Evolutionary conservation across 257 asterid species (phyloP).

Genomic region (Petunia secreta): DNA sequence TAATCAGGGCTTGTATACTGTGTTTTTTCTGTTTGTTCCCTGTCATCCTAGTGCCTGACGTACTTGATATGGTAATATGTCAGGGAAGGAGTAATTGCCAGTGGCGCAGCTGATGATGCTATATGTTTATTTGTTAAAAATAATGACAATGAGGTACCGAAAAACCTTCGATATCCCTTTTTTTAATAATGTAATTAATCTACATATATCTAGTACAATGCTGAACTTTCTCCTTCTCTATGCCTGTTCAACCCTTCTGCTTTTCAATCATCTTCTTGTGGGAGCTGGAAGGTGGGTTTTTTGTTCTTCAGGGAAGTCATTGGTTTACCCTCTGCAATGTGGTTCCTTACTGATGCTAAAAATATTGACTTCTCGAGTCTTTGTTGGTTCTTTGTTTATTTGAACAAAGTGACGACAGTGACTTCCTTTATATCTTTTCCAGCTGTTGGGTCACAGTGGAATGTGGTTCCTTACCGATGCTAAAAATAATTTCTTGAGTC

Average conservation of each 20-base stretch:
- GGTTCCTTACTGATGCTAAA: constrained; percentile 6
- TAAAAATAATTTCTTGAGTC: background rate
- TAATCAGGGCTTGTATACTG: background rate
- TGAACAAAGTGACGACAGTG: background rate
- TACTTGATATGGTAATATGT: constrained; percentile 29
- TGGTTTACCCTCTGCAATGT: background rate
- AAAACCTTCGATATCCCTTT: constrained; percentile 7
- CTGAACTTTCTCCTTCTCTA: background rate
- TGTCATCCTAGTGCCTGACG: constrained; percentile 12
- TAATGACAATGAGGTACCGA: constrained; percentile 60
- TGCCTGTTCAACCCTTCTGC: background rate
- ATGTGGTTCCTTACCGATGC: background rate
- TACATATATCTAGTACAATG: background rate
- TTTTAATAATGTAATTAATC: constrained; percentile 17
- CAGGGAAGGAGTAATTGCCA: constrained; percentile 85
- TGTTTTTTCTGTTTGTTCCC: background rate
- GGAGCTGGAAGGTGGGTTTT: background rate
- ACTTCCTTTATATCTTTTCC: background rate
- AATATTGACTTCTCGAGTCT: background rate
- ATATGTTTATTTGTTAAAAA: constrained; percentile 80
- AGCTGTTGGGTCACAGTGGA: background rate
- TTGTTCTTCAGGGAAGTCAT: background rate
- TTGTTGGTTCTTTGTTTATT: background rate
- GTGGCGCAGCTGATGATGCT: constrained; percentile 93
- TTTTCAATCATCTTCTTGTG: constrained; percentile 1